A percentile compares a stretch with the other conserved stretches of the same genome.
Conservation (phyloP, 306 rosid species). For the Medicago arabica region DNA sequence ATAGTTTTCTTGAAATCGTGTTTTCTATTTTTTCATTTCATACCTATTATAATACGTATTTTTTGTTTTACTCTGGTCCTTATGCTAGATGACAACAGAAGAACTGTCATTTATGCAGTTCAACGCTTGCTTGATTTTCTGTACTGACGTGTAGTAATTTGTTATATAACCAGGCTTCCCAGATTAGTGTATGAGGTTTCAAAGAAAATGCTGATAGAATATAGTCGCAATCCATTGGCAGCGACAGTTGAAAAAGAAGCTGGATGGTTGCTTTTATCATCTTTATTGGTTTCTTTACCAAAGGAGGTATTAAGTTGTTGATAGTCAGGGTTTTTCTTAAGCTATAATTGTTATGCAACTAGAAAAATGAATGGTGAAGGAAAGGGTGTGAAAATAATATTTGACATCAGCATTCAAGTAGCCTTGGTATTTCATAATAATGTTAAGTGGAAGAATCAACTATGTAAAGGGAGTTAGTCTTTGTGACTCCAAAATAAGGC, state of each 20-base stretch:
- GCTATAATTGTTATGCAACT: conserved; percentile 10
- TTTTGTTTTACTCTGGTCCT: conserved; percentile 22
- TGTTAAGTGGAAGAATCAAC: conserved; percentile 12
- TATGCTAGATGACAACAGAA: conserved; percentile 12
- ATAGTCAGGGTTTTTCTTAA: conserved; percentile 16
- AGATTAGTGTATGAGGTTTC: conserved; percentile 85
- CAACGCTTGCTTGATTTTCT: conserved; percentile 35
- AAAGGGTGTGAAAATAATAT: conserved; percentile 26
- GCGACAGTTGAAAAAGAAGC: conserved; percentile 87
- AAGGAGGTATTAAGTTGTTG: conserved; percentile 68
- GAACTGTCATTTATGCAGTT: conserved; percentile 16
- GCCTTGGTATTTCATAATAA: background rate
- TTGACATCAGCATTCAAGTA: conserved; percentile 25
- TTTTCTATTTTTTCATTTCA: conserved; percentile 20
- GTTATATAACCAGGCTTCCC: conserved; percentile 68
- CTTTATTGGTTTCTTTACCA: conserved; percentile 85
- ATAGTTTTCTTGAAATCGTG: background rate
- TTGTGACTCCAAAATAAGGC: conserved; percentile 18
- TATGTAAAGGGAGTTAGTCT: conserved; percentile 21
- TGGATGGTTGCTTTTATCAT: conserved; percentile 96
- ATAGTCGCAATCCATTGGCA: conserved; percentile 76
- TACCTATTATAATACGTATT: conserved; percentile 19
- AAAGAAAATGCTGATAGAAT: conserved; percentile 80
- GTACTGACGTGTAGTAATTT: conserved; percentile 19
- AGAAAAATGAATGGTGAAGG: conserved; percentile 12